These are phyloP conservation scores for Endocladia muricata DNA, from an alignment of 31 red algal genomes.

Conservation along the genomic window DNA sequence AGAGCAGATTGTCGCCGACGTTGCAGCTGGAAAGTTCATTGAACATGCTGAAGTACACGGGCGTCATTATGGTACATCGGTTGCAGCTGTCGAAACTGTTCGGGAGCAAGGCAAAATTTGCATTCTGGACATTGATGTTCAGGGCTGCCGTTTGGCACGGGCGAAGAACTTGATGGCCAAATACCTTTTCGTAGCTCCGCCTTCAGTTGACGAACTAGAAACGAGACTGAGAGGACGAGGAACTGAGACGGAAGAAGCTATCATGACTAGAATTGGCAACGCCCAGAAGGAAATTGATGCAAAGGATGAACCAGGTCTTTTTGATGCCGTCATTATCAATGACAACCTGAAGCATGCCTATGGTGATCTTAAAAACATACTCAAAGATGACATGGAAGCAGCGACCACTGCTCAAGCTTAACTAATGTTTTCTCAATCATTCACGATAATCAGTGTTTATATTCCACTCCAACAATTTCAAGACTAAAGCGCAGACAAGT, in stretches of 20 bases:
- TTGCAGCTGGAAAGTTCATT: slow-evolving; percentile 79
- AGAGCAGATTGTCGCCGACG: slow-evolving; percentile 52
- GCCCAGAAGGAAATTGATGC: slow-evolving; percentile 85
- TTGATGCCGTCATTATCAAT: slow-evolving; percentile 88
- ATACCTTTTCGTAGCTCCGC: slow-evolving; percentile 86
- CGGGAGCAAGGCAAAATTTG: slow-evolving; percentile 54
- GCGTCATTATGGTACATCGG: slow-evolving; percentile 81
- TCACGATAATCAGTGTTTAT: no score
- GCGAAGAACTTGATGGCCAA: slow-evolving; percentile 54
- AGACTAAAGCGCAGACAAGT: background rate
- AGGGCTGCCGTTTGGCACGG: slow-evolving; percentile 79
- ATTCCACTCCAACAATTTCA: background rate
- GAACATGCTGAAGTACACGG: slow-evolving; percentile 94
- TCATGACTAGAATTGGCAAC: slow-evolving; percentile 52
- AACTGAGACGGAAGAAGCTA: slow-evolving; percentile 73
- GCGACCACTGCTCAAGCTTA: slow-evolving; percentile 10
- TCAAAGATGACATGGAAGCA: slow-evolving; percentile 32
- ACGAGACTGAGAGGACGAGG: slow-evolving; percentile 75
- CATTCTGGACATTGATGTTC: slow-evolving; percentile 94
- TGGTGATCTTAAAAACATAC: slow-evolving; percentile 50
- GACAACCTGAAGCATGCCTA: slow-evolving; percentile 72
- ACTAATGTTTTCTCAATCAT: background rate
- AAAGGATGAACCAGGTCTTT: slow-evolving; percentile 70
- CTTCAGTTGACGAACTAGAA: slow-evolving; percentile 79
- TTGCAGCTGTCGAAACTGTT: slow-evolving; percentile 73